A percentile compares a stretch with the other conserved stretches of the same genome.
Evolutionary conservation across 1,284 basidiomycete genomes (phyloP).

Genomic region (Phylloporus sp.): DNA sequence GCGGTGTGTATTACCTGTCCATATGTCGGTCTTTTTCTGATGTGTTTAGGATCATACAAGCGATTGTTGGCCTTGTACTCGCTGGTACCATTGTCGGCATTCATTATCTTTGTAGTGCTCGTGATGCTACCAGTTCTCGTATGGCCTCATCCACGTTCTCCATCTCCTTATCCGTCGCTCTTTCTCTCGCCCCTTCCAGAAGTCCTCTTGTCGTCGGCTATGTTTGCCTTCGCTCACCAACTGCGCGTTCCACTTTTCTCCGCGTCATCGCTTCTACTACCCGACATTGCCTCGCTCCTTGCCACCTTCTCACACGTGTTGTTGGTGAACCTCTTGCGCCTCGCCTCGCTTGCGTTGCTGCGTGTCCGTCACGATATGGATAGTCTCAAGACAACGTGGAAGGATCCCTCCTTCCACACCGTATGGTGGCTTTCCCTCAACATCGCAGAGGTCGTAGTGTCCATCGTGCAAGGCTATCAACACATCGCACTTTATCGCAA

Average conservation of each 20-base stretch:
- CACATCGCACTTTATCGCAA: slow-evolving; percentile 67
- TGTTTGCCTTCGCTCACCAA: slow-evolving; percentile 64
- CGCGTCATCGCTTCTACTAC: slow-evolving; percentile 32
- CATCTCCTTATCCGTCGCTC: slow-evolving; percentile 46
- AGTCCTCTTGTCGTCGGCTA: slow-evolving; percentile 55
- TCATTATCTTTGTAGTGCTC: slow-evolving; percentile 52
- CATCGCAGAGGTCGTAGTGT: slow-evolving; percentile 62
- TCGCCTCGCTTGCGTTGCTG: slow-evolving; percentile 57
- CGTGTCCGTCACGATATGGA: slow-evolving; percentile 51
- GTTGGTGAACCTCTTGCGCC: slow-evolving; percentile 55
- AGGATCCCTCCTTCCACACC: slow-evolving; percentile 60
- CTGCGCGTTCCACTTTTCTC: slow-evolving; percentile 56
- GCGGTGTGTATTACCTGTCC: slow-evolving; percentile 45
- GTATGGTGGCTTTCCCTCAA: slow-evolving; percentile 80
- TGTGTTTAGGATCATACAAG: slow-evolving; percentile 62
- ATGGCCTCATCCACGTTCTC: slow-evolving; percentile 43
- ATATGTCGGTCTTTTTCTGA: background rate
- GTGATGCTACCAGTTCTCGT: slow-evolving; percentile 50
- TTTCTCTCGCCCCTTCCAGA: slow-evolving; percentile 65
- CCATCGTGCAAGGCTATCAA: slow-evolving; percentile 69
- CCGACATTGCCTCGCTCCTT: slow-evolving; percentile 46
- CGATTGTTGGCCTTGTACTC: slow-evolving; percentile 55
- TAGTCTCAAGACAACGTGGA: slow-evolving; percentile 51
- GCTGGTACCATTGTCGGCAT: slow-evolving; percentile 56
- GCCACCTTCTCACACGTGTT: slow-evolving; percentile 54